Evolutionary conservation across 1,284 basidiomycete genomes (phyloP).

Genomic region (Hymenochaete sp.): DNA sequence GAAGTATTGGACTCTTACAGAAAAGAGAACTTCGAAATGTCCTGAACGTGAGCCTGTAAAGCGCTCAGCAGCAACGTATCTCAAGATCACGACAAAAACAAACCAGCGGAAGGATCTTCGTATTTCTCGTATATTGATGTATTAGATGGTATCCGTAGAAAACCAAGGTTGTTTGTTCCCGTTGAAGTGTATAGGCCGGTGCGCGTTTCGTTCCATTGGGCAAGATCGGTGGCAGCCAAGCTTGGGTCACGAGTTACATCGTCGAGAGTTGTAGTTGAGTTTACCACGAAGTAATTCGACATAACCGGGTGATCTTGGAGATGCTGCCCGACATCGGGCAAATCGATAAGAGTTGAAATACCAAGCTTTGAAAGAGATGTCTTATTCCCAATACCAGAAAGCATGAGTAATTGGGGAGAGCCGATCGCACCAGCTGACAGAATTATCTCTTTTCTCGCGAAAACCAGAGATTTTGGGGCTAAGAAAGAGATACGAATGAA

Average conservation of each 20-base stretch:
- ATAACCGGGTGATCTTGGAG: constrained; percentile 30
- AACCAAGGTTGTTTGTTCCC: constrained; percentile 18
- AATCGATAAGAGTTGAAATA: constrained; percentile 20
- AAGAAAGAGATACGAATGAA: not conserved
- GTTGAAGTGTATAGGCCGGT: constrained; percentile 20
- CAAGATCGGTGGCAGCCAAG: constrained; percentile 17
- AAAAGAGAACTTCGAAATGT: constrained; percentile 23
- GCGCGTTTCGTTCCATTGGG: constrained; percentile 18
- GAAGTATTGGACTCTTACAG: constrained; percentile 20
- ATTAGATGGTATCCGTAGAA: constrained; percentile 19
- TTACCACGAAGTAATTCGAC: constrained; percentile 19
- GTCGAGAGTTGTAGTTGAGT: constrained; percentile 20
- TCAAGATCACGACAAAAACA: not conserved
- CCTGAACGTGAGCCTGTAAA: constrained; percentile 18
- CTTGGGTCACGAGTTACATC: constrained; percentile 18
- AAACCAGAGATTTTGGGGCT: constrained; percentile 17
- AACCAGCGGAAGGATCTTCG: constrained; percentile 20
- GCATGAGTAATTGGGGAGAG: constrained; percentile 24
- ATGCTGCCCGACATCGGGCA: constrained; percentile 31
- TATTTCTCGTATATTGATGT: constrained; percentile 16
- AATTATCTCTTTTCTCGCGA: constrained; percentile 24
- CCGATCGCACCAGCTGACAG: constrained; percentile 23
- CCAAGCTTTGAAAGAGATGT: constrained; percentile 17
- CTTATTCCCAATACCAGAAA: constrained; percentile 24
- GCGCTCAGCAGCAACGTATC: not conserved